Evolutionary conservation across 768 basidiomycete species (phyloP).

Genomic region (Auricularia sp.): DNA sequence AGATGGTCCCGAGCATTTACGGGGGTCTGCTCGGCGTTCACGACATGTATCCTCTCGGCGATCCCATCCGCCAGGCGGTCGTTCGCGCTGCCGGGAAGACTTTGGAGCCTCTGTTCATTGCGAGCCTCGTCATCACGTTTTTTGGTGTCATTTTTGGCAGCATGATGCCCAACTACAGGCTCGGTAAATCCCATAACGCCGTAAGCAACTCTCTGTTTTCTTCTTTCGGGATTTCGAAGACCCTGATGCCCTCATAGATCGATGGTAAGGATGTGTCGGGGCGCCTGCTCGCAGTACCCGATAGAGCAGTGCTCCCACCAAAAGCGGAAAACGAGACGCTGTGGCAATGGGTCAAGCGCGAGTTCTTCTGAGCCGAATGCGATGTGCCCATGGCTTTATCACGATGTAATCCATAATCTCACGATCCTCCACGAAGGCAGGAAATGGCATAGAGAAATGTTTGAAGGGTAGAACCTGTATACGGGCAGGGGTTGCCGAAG

Average conservation of each 20-base stretch:
- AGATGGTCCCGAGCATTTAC: slow-evolving; percentile 8
- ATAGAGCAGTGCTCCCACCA: no score
- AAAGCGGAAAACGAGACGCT: background rate
- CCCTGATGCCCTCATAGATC: background rate
- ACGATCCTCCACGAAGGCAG: no score
- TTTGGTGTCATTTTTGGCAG: slow-evolving; percentile 29
- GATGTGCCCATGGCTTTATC: background rate
- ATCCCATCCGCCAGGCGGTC: slow-evolving; percentile 7
- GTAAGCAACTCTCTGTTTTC: background rate
- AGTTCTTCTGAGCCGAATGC: background rate
- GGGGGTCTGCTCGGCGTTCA: slow-evolving; percentile 10
- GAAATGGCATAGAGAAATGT: no score
- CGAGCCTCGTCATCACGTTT: slow-evolving; percentile 29
- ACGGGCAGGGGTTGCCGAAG: no score
- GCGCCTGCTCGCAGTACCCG: background rate
- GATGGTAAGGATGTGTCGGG: background rate
- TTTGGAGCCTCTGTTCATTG: slow-evolving; percentile 18
- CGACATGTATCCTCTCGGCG: slow-evolving; percentile 9
- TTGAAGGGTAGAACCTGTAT: no score
- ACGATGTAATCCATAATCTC: background rate
- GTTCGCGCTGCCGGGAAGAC: slow-evolving; percentile 21
- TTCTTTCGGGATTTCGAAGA: no score
- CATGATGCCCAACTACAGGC: slow-evolving; percentile 28
- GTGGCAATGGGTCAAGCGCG: background rate
- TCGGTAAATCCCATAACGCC: slow-evolving; percentile 31